Percentiles rank a stretch among this genome's conserved stretches.
Conservation (phyloP, 2,329 filamentous ascomycete species). For the Cladophialophora carrionii region DNA sequence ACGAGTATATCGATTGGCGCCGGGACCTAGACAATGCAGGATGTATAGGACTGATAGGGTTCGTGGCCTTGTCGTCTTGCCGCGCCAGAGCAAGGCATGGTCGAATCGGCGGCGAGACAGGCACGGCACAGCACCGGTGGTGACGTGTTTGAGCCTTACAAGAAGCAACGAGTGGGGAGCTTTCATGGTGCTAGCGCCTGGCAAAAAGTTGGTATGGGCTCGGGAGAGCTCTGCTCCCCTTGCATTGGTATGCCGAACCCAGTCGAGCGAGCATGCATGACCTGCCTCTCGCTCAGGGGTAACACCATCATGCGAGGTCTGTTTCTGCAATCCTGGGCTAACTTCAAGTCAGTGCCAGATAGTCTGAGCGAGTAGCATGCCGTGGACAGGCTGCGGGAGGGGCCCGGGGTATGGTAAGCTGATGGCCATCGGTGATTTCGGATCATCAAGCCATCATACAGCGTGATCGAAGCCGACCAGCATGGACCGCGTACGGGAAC, state of each 20-base stretch:
- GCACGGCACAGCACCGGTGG: background rate
- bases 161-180: constrained; percentile 9
- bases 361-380: constrained; percentile 19
- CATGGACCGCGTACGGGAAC: background rate
- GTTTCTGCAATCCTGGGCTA: constrained; percentile 1
- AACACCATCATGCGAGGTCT: constrained; percentile 14
- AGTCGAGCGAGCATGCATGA: constrained; percentile 7
- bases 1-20: background rate
- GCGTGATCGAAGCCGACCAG: background rate
- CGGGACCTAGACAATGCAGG: background rate
- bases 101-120: background rate
- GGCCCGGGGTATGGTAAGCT: background rate
- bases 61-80: background rate
- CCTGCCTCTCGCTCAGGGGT: constrained; percentile 15
- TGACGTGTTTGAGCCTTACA: constrained; percentile 22
- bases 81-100: background rate
- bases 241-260: constrained; percentile 16
- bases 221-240: constrained; percentile 2
- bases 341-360: background rate
- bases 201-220: constrained; percentile 17
- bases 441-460: background rate
- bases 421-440: constrained; percentile 4
- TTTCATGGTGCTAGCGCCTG: constrained; percentile 14
- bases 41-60: background rate
- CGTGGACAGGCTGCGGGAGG: constrained; percentile 7